Percentiles rank a stretch among this genome's conserved stretches.
Evolutionary conservation across 176 grass and related monocot species (phyloP).

Genomic region (Oryza meridionalis): DNA sequence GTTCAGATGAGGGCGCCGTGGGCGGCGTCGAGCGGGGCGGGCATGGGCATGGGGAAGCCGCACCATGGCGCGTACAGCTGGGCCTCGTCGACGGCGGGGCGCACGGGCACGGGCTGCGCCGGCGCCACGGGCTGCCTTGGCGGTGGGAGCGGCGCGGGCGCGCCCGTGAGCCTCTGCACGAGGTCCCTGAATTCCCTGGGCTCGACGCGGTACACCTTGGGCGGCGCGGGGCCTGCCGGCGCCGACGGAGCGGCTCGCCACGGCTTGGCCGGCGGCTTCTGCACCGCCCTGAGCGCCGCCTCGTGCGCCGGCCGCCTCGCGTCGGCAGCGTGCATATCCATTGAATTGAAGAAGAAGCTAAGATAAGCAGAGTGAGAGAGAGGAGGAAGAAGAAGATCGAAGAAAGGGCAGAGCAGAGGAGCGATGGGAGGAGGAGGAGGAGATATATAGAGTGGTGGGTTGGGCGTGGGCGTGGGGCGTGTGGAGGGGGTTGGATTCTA

Average conservation of each 20-base stretch:
- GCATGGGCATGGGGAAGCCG: conserved; percentile 38
- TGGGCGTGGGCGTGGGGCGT: too few species aligned
- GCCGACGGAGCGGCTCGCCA: background rate
- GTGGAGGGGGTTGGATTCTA: too few species aligned
- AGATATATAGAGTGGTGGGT: background rate
- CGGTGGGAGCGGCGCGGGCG: conserved; percentile 3
- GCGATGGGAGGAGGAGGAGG: background rate
- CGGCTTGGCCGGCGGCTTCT: conserved; percentile 49
- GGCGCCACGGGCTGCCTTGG: background rate
- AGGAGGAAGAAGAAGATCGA: background rate
- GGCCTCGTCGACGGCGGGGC: conserved; percentile 7
- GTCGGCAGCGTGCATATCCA: conserved; percentile 18
- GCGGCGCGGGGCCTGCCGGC: conserved; percentile 6
- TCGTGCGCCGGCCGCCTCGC: background rate
- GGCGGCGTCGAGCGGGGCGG: background rate
- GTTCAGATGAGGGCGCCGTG: conserved; percentile 16
- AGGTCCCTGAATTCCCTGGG: conserved; percentile 55
- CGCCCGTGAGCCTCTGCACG: conserved; percentile 68
- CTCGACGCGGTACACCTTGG: conserved; percentile 70
- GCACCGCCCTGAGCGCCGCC: conserved; percentile 34
- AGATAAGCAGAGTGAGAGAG: background rate
- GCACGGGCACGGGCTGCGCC: conserved; percentile 20
- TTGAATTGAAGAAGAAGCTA: background rate
- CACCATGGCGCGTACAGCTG: conserved; percentile 34
- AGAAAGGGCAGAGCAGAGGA: too few species aligned